These are phyloP conservation scores for Malus hybrid DNA, from an alignment of 331 rosid genomes.

Conservation along the genomic window DNA sequence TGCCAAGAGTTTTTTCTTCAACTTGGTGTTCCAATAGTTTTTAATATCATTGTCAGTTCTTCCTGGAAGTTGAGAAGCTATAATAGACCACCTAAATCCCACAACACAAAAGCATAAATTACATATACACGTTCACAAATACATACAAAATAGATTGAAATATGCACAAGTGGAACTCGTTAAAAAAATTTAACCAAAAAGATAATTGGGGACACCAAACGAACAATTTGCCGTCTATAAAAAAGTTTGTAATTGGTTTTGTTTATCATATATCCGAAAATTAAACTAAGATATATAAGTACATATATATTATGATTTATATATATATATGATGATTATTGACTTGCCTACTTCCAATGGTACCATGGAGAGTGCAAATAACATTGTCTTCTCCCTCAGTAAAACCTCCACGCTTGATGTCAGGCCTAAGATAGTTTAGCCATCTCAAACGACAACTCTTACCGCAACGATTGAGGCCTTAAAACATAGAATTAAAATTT, in stretches of 20 bases:
- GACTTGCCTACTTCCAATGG: constrained; percentile 65
- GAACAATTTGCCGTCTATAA: no score
- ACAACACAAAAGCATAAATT: neutral
- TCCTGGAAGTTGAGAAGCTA: constrained; percentile 60
- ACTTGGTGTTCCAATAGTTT: constrained; percentile 61
- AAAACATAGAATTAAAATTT: neutral
- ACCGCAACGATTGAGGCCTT: constrained; percentile 72
- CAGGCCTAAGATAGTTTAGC: constrained; percentile 68
- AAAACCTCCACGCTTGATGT: constrained; percentile 67
- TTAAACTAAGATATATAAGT: no score
- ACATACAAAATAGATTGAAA: neutral
- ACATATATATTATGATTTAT: no score
- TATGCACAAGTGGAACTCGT: neutral
- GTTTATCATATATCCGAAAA: no score
- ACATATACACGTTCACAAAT: neutral
- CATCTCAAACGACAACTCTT: constrained; percentile 81
- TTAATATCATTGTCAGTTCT: constrained; percentile 73
- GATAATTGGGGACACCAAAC: no score
- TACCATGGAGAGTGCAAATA: constrained; percentile 35
- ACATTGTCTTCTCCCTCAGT: constrained; percentile 54
- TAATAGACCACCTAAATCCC: constrained; percentile 52
- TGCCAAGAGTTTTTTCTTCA: constrained; percentile 45
- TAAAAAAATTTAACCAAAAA: no score
- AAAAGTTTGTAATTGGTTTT: no score
- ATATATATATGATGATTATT: no score